Base-by-base conservation (phyloP, 129 eudicot genomes). In the Pittosporum tobira region DNA sequence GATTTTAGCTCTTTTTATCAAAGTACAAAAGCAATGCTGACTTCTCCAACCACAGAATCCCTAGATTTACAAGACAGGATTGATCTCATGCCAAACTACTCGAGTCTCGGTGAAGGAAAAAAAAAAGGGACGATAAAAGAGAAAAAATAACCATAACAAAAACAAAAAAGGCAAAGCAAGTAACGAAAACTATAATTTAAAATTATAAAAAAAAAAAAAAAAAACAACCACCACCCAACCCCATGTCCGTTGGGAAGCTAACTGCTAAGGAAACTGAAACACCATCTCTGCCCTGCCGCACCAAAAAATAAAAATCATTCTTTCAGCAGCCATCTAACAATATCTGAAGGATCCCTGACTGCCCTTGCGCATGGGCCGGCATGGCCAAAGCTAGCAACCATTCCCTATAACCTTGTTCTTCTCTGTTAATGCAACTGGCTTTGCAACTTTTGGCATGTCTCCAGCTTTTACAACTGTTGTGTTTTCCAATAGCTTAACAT, bases 401-500 rank as follows among this genome's bases (percentile, higher is more conserved):
- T 65, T 65, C 28, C 66, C 61, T 10, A 62, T 65, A 51, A 62
- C 10, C 44, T 47, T n/a, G n/a, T n/a, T 29, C 44, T 57, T 48
- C 27, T 51, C 63, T 57, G 64, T 25, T 12, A 67, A 46, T 25
- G 29, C 24, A 46, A 52, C 69, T 19, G 64, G 48, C 54, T 62
- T 62, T 8, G 60, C 30, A 20, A 18, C 40, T 43, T 65, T 53
- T 4, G 44, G 59, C 16, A 12, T 28, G 12, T 63, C 69, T n/a
- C 43, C 56, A 27, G 57, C 48, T 52, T 62, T 28, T 19, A 40
- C 26, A 38, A 48, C 22, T 61, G 62, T 13, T 8, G 27, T 25
- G 14, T 70, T 71, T 11, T 63, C 65, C 14, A 49, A 16, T 23
- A 52, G 27, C 24, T 23, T 69, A 0, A 13, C 51, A 51, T 60